Conservation (phyloP, 1,284 basidiomycete species). For the Microbotryum scabiosae region DNA sequence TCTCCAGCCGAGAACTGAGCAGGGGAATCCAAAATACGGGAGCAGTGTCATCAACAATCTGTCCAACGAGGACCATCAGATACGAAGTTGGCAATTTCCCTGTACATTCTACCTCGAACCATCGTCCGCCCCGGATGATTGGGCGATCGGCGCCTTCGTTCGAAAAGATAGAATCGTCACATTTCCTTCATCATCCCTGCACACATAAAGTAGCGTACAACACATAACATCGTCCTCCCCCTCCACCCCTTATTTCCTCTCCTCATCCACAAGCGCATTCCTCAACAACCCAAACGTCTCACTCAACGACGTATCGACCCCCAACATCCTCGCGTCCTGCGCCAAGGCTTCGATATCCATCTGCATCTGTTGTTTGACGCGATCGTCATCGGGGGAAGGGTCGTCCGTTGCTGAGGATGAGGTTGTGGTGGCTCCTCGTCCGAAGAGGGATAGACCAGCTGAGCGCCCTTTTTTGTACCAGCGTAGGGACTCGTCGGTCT, state of each 20-base stretch:
- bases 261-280: slow-evolving; percentile 18
- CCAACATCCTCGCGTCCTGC: slow-evolving; percentile 60
- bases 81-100: too few species aligned
- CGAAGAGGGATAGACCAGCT: slow-evolving; percentile 57
- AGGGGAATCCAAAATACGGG: too few species aligned
- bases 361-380: slow-evolving; percentile 72
- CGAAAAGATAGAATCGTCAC: too few species aligned
- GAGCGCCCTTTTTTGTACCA: slow-evolving; percentile 78
- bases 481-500: slow-evolving; percentile 77
- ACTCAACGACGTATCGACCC: slow-evolving; percentile 53
- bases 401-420: slow-evolving; percentile 51
- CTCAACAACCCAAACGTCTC: slow-evolving; percentile 51
- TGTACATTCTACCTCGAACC: too few species aligned
- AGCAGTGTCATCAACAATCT: too few species aligned
- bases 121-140: too few species aligned
- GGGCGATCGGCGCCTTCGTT: too few species aligned
- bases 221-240: too few species aligned
- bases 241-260: slow-evolving; percentile 4
- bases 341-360: slow-evolving; percentile 75
- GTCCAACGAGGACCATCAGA: too few species aligned
- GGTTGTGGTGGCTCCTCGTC: slow-evolving; percentile 37
- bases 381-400: slow-evolving; percentile 47
- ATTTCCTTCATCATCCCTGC: too few species aligned
- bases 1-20: too few species aligned
- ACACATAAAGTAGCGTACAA: too few species aligned